Base-by-base conservation (phyloP, 2,329 filamentous ascomycete species). In the Paraphoma sp. region DNA sequence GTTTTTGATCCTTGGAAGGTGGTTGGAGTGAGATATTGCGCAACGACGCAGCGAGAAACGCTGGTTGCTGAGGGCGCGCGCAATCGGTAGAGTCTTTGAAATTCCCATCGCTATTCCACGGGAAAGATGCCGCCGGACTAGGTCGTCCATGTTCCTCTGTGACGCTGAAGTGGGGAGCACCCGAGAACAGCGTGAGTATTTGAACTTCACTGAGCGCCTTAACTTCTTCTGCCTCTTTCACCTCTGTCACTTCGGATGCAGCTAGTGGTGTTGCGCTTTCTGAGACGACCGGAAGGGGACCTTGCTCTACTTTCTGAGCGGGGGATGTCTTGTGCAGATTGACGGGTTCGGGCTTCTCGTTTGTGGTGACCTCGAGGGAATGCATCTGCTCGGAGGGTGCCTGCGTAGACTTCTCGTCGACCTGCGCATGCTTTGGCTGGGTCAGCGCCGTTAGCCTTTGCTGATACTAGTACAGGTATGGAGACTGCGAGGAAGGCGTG, bases 131-230 rank as follows among this genome's bases (percentile, higher is more conserved):
- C 47, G 81, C 86, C 18, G 88, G 87, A 64, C 86, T 83, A 18
- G 85, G 84, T 82, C 86, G 56, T 82, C 83, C 70, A 81, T 84
- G 84, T 64, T 86, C 83, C 55, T 82, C 83, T 50, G 85, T 82
- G 63, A 86, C 83, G 72, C 87, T 87, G 78, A 89, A 91, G 71
- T 90, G 88, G 60, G 89, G 89, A 43, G 89, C 89, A n/a, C 89
- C 89, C 28, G 88, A 89, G 79, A 91, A 92, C 67, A 91, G 83
- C 74, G 87, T 86, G 76, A 88, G 86, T 49, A 91, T 78, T 63
- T 90, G 86, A 41, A 81, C 78, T 45, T 86, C 82, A 65, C 56
- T 67, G 23, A 76, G 55, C 0, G 54, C 28, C 8, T 68, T 60
- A n/a, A 51, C 38, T 40, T 54, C 57, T 30, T 45, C 45, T 29